These are phyloP conservation scores for Leptomonas seymouri DNA, from an alignment of 208 protist species.

Conservation along the genomic window DNA sequence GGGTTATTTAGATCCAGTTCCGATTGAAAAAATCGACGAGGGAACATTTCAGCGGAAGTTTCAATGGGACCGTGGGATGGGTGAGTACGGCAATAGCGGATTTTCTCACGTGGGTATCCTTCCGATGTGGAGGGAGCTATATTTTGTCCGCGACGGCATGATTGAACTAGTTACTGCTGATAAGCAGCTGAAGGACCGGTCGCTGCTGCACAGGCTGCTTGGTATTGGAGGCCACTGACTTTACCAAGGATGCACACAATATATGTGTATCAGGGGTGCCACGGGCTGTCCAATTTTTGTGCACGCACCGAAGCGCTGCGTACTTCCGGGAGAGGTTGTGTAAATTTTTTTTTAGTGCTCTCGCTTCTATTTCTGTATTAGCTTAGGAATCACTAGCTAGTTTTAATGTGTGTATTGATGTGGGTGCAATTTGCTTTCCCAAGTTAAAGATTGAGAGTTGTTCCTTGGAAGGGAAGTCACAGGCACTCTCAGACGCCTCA, in stretches of 20 bases:
- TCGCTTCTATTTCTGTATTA: no score
- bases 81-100: slow-evolving; percentile 72
- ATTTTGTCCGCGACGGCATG: slow-evolving; percentile 80
- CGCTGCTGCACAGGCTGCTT: slow-evolving; percentile 36
- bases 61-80: slow-evolving; percentile 85
- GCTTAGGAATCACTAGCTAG: slow-evolving; percentile 4
- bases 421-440: neutral
- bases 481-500: no score
- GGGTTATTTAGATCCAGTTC: slow-evolving; percentile 75
- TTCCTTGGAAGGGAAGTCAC: neutral
- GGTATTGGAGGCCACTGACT: slow-evolving; percentile 11
- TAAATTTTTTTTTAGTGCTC: slow-evolving; percentile 15
- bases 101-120: slow-evolving; percentile 52
- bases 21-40: slow-evolving; percentile 85
- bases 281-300: neutral
- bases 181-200: slow-evolving; percentile 56
- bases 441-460: neutral
- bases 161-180: slow-evolving; percentile 81
- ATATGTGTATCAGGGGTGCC: neutral
- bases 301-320: neutral
- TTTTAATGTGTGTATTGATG: neutral
- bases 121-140: slow-evolving; percentile 82
- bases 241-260: no score
- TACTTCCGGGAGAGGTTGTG: neutral
- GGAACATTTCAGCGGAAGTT: slow-evolving; percentile 89